Conservation (phyloP, 2,329 filamentous ascomycete genomes). For the Epichloe scottii region DNA sequence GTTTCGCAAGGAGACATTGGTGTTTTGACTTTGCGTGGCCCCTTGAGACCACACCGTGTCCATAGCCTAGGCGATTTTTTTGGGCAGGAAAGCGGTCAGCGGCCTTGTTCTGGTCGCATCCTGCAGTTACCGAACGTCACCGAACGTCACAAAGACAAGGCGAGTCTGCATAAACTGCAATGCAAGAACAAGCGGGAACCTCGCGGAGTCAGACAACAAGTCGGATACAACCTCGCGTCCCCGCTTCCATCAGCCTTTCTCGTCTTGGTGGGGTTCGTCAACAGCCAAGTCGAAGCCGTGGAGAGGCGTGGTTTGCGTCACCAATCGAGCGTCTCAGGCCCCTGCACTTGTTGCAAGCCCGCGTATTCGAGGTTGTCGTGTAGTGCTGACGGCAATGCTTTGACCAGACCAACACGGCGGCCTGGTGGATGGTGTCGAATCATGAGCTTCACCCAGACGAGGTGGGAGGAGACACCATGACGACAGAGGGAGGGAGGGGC, state of each 20-base stretch:
- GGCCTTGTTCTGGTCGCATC: neutral
- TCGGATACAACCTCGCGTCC: neutral
- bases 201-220: neutral
- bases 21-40: neutral
- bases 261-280: slow-evolving; percentile 1
- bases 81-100: slow-evolving; percentile 1
- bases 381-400: neutral
- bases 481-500: slow-evolving; percentile 25
- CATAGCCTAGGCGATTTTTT: neutral
- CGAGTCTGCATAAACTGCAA: neutral
- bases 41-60: neutral
- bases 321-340: neutral
- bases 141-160: neutral
- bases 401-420: neutral
- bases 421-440: neutral
- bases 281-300: neutral
- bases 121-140: neutral
- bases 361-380: neutral
- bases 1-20: neutral
- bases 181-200: neutral
- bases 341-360: neutral
- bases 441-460: neutral
- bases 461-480: slow-evolving; percentile 18
- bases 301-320: slow-evolving; percentile 1
- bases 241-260: slow-evolving; percentile 1